phyloP scores from a whole-genome alignment of 2,329 filamentous ascomycete genomes.

The Eurotiales sp. region DNA sequence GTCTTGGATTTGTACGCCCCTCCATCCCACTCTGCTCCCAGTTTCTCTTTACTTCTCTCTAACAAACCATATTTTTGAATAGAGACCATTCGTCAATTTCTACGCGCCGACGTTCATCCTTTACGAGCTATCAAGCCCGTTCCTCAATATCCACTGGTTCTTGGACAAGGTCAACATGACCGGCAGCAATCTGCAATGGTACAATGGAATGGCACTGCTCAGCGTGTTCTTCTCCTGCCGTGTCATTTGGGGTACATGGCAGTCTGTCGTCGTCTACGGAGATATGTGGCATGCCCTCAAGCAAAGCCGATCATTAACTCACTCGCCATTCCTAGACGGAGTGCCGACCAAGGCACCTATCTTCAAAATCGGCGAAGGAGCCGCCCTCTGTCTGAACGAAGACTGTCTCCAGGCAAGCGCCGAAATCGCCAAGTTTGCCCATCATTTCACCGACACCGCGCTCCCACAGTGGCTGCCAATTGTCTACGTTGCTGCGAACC shows the following conservation, averaged over 20 bases:
- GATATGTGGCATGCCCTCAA: conserved; percentile 56
- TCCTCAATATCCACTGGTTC: conserved; percentile 68
- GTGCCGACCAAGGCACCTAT: conserved; percentile 31
- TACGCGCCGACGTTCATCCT: conserved; percentile 64
- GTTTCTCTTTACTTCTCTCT: neutral
- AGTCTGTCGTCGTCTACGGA: conserved; percentile 55
- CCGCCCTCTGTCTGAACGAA: conserved; percentile 33
- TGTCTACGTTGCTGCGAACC: conserved; percentile 57
- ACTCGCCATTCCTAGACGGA: conserved; percentile 25
- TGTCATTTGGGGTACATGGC: conserved; percentile 60
- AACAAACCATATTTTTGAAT: neutral
- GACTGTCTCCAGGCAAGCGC: conserved; percentile 38
- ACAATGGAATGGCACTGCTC: conserved; percentile 60
- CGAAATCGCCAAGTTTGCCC: conserved; percentile 49
- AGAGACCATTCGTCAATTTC: conserved; percentile 64
- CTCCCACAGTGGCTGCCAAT: conserved; percentile 57
- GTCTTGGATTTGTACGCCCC: conserved; percentile 59
- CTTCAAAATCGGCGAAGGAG: conserved; percentile 31
- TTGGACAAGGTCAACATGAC: conserved; percentile 65
- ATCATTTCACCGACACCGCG: conserved; percentile 28
- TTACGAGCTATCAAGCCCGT: conserved; percentile 64
- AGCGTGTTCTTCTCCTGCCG: conserved; percentile 59
- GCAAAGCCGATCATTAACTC: conserved; percentile 32
- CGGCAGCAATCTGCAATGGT: conserved; percentile 57
- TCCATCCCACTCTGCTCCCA: conserved; percentile 16